Base-by-base conservation (phyloP, 164 flowering plant species). In the Kalanchoe fedtschenkoi region DNA sequence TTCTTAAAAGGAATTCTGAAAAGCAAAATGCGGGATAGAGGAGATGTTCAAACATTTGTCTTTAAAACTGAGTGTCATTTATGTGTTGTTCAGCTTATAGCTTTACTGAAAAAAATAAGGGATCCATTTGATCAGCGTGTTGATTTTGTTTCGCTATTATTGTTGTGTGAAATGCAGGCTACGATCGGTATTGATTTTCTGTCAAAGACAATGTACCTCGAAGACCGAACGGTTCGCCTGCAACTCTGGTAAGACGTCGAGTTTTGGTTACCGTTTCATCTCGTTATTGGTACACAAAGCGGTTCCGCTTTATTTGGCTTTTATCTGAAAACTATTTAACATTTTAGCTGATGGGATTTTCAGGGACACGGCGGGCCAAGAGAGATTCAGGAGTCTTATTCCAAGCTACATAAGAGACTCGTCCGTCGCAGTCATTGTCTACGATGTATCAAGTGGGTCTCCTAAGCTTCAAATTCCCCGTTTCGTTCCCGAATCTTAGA, bases 341-440 rank as follows among this genome's bases (percentile, higher is more conserved):
- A 5, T 11, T 51, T 51, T 13, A 9, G 15, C 26, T 51, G 56
- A 13, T 29, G 24, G 22, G 14, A 56, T 26, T 42, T 57, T 34
- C 83, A 89, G 96, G 96, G 96, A 89, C 69, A 89, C 97, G 22
- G 96, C 96, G 26, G 95, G 95, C 30, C 96, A 89, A 62, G 95
- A 89, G 74, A 85, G 96, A 69, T 88, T 89, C 71, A 77, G 96
- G 71, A 89, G 93, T 72, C 91, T 89, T 35, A 89, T 89, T 63
- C 97, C 96, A 33, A 89, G 96, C 77, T 89, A 89, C 74, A 89
- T 89, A 26, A 80, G 97, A 69, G 97, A 89, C 77, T 89, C 92
- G 69, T 85, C 97, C 38, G 95, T 89, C 63, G 97, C 95, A 43
- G 90, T 89, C 29, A 78, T 89, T 53, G 95, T 84, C 22, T 89